phyloP scores from a whole-genome alignment of 2,329 filamentous ascomycete genomes.

The Fusarium agapanthi region DNA sequence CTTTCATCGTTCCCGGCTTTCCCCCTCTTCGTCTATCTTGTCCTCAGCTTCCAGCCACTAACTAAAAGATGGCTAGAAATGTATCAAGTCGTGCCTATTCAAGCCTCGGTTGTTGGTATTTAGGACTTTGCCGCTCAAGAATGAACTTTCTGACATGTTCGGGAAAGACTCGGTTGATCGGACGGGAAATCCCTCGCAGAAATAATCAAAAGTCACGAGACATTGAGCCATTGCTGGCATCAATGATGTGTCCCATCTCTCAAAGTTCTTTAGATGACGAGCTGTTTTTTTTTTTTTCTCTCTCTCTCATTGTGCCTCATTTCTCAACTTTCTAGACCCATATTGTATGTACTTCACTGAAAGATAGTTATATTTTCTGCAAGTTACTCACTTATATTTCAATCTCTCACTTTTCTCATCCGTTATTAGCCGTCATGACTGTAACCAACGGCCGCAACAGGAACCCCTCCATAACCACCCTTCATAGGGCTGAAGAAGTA shows the following conservation, averaged over 20 bases:
- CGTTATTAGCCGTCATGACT: slow-evolving; percentile 38
- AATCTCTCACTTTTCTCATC: background rate
- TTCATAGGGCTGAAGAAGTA: slow-evolving; percentile 47
- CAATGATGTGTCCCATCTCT: slow-evolving; percentile 29
- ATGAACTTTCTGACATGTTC: background rate
- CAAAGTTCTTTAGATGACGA: slow-evolving; percentile 17
- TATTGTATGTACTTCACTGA: background rate
- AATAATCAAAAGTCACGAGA: slow-evolving; percentile 36
- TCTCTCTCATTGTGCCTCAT: background rate
- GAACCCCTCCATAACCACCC: slow-evolving; percentile 33
- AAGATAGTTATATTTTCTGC: background rate
- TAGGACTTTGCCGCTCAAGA: background rate
- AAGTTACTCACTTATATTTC: background rate
- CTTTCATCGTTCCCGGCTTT: background rate
- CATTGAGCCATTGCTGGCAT: slow-evolving; percentile 22
- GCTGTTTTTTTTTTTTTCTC: background rate
- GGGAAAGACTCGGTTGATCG: slow-evolving; percentile 44
- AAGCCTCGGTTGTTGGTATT: background rate
- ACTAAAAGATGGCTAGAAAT: background rate
- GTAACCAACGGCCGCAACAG: slow-evolving; percentile 36
- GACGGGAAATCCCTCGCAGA: slow-evolving; percentile 25
- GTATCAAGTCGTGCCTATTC: background rate
- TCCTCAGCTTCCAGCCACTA: background rate
- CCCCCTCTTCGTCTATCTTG: background rate
- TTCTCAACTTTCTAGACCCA: background rate